phyloP scores from a whole-genome alignment of 345 rosid species.

The Dipteronia dyeriana region DNA sequence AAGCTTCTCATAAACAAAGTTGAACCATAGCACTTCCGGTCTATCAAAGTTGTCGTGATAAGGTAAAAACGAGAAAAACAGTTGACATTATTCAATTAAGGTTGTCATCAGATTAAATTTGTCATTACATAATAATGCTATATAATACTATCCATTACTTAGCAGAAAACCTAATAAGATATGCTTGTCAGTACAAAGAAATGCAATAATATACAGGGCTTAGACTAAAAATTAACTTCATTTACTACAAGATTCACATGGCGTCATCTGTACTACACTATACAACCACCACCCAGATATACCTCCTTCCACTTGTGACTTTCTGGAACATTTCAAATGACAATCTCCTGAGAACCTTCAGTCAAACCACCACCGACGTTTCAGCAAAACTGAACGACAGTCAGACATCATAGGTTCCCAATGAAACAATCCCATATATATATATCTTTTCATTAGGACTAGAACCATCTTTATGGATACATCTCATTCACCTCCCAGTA shows the following conservation, averaged over 20 bases:
- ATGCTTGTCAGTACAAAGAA: constrained; percentile 8
- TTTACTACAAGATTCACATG: constrained; percentile 18
- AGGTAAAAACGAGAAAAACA: constrained; percentile 3
- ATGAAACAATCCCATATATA: neutral
- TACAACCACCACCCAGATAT: constrained; percentile 30
- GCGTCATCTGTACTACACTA: constrained; percentile 8
- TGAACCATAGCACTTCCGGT: neutral
- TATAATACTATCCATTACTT: neutral
- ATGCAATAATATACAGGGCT: constrained; percentile 30
- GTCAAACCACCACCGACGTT: neutral
- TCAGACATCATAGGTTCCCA: constrained; percentile 11
- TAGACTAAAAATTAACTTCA: constrained; percentile 21
- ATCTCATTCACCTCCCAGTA: constrained; percentile 32
- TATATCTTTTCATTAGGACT: neutral
- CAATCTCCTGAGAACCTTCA: constrained; percentile 9
- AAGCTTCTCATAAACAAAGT: neutral
- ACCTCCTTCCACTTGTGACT: constrained; percentile 5
- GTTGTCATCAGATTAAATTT: neutral
- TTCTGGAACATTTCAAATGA: constrained; percentile 17
- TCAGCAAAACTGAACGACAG: neutral
- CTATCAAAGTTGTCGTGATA: neutral
- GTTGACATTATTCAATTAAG: neutral
- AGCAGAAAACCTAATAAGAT: neutral
- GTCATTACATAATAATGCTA: constrained; percentile 17
- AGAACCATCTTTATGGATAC: neutral